Evolutionary conservation across 305 asterid species (phyloP).

Genomic region (Nicotiana rustica): DNA sequence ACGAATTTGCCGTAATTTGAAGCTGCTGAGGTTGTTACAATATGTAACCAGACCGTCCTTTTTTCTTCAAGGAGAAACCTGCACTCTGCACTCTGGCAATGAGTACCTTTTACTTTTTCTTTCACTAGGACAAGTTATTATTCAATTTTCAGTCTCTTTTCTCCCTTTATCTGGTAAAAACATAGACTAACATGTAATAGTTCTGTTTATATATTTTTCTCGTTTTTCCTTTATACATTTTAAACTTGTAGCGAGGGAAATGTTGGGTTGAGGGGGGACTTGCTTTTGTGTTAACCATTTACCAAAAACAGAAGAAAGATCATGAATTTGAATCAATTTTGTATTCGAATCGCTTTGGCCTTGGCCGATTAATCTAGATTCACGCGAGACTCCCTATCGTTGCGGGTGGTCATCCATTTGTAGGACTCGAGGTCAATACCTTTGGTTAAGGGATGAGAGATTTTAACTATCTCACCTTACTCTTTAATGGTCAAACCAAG

Average conservation of each 20-base stretch:
- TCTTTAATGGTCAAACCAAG: too few relatives aligned
- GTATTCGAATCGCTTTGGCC: too few relatives aligned
- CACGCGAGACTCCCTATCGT: too few relatives aligned
- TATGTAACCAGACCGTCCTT: not conserved
- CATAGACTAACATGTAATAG: not conserved
- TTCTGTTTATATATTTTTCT: not conserved
- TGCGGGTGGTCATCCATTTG: too few relatives aligned
- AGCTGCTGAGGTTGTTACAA: not conserved
- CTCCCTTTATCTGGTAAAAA: not conserved
- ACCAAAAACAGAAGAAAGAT: not conserved
- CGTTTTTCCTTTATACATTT: not conserved
- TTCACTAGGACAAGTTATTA: conserved; percentile 29
- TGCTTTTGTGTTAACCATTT: not conserved
- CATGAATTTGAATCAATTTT: not conserved
- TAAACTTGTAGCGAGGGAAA: not conserved
- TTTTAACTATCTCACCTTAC: too few relatives aligned
- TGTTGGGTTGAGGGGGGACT: too few relatives aligned
- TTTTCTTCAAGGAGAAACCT: not conserved
- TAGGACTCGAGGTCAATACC: too few relatives aligned
- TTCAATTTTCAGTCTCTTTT: conserved; percentile 21
- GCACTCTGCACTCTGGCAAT: conserved; percentile 5
- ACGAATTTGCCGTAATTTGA: not conserved
- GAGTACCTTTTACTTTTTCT: conserved; percentile 35
- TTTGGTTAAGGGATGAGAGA: too few relatives aligned
- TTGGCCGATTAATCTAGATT: too few relatives aligned